Evolutionary conservation across 805 yeast species (phyloP).

Genomic region (Myxozyma neotropica): DNA sequence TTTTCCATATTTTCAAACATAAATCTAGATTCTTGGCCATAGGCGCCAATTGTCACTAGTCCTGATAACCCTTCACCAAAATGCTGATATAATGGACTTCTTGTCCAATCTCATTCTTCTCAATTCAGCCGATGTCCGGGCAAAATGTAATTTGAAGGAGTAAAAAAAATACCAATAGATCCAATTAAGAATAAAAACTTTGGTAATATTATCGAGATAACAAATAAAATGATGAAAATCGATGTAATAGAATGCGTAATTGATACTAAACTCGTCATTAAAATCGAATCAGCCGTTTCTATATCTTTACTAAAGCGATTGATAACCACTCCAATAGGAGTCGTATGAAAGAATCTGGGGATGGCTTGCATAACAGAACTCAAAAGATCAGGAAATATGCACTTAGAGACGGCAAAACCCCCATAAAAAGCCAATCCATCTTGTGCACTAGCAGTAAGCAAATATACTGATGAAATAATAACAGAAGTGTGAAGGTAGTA

Average conservation of each 20-base stretch:
- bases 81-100: constrained; percentile 74
- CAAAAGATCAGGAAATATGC: constrained; percentile 67
- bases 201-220: constrained; percentile 82
- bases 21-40: constrained; percentile 52
- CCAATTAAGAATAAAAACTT: constrained; percentile 73
- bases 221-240: constrained; percentile 64
- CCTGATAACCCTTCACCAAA: constrained; percentile 74
- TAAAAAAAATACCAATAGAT: constrained; percentile 63
- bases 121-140: constrained; percentile 70
- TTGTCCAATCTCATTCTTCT: constrained; percentile 68
- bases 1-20: constrained; percentile 49
- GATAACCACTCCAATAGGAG: constrained; percentile 94
- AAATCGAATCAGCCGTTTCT: constrained; percentile 89
- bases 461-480: constrained; percentile 64
- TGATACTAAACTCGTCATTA: constrained; percentile 56
- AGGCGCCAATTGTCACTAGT: constrained; percentile 65
- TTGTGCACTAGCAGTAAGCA: constrained; percentile 33
- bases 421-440: constrained; percentile 42
- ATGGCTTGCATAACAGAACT: constrained; percentile 71
- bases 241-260: background rate
- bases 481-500: constrained; percentile 9
- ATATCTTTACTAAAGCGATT: constrained; percentile 94
- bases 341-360: constrained; percentile 86
- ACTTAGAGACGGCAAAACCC: constrained; percentile 66
- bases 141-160: constrained; percentile 66